Evolutionary conservation across 495 filamentous ascomycete genomes (phyloP).

Genomic region (Penicillium argentinense): DNA sequence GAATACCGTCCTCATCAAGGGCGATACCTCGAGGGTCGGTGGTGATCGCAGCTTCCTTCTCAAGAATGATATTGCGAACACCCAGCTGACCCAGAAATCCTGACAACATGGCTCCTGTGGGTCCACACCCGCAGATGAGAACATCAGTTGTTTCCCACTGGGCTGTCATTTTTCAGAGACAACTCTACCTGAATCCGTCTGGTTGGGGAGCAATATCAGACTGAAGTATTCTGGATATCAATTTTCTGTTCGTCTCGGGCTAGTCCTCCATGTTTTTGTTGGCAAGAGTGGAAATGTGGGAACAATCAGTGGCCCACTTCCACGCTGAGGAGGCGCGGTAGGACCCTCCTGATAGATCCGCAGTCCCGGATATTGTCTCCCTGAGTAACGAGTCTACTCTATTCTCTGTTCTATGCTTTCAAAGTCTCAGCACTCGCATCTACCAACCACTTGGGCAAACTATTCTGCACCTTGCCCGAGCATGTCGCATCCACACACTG

Average conservation of each 20-base stretch:
- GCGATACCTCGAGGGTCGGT: conserved; percentile 53
- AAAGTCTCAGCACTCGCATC: neutral
- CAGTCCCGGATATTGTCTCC: no score
- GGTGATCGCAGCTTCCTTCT: conserved; percentile 44
- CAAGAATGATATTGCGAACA: conserved; percentile 36
- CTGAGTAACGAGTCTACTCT: neutral
- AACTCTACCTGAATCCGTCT: neutral
- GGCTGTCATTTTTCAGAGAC: neutral
- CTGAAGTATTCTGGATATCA: no score
- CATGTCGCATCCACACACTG: conserved; percentile 22
- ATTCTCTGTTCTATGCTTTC: neutral
- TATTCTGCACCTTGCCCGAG: neutral
- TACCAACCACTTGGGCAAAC: neutral
- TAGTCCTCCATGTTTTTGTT: no score
- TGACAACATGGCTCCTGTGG: conserved; percentile 38
- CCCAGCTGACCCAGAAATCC: conserved; percentile 29
- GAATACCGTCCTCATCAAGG: conserved; percentile 50
- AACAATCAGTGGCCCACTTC: no score
- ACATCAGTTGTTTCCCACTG: conserved; percentile 35
- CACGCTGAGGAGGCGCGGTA: no score
- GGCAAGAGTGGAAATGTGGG: no score
- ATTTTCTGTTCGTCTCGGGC: no score
- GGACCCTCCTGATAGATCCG: no score
- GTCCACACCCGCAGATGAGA: conserved; percentile 41
- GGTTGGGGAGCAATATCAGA: conserved; percentile 1